Evolutionary conservation across 192 early-diverging fungal genomes (phyloP), one percentile per base, ranked within the genome.

Genomic region (Ramicandelaber brevisporus): DNA sequence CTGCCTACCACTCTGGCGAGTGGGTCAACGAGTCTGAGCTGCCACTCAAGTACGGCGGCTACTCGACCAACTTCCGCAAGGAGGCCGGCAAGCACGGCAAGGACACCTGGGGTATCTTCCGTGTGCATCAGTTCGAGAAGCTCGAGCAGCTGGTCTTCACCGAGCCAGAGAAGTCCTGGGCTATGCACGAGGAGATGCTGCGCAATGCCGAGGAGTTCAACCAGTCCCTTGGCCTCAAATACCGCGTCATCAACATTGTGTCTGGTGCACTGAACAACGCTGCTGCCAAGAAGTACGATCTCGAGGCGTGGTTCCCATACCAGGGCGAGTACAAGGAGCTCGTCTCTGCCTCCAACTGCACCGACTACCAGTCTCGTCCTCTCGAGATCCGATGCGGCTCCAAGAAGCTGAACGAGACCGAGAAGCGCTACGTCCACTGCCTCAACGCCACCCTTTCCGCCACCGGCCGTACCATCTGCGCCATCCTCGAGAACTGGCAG

Each of bases 111-210:
- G 93, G 93, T 32, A 79, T 93, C 40, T 98, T 98, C 73, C 79
- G 93, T 27, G 89, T 98, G 16, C 93, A 98, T 55, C 93, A 98
- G 68, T 98, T 98, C 44, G 93, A 98, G 50, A 98, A 98, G 66
- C 59, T 98, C 29, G 93, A 98, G 65, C 93, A 98, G 57, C 96
- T 98, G 55, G 78, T 83, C 25, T 51, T 98, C 32, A 78, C 78
- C 6, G 82, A 84, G 37, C 89, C 93, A 20, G 87, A 87, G 38
- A 96, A 93, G 63, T 83, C 77, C 18, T 96, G 89, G 89, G 89
- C 90, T 43, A 80, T 82, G 81, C 88, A 93, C 56, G 75, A 93
- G 43, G 72, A 86, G 34, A 96, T 98, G 89, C 71, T 96, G 29
- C 41, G 40, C 14, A 61, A 58, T 39, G 78, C 86, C 8, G 83